Evolutionary conservation across 768 basidiomycete species (phyloP), one percentile per base, ranked within the genome.

Genomic region (Dentipellis sp.): DNA sequence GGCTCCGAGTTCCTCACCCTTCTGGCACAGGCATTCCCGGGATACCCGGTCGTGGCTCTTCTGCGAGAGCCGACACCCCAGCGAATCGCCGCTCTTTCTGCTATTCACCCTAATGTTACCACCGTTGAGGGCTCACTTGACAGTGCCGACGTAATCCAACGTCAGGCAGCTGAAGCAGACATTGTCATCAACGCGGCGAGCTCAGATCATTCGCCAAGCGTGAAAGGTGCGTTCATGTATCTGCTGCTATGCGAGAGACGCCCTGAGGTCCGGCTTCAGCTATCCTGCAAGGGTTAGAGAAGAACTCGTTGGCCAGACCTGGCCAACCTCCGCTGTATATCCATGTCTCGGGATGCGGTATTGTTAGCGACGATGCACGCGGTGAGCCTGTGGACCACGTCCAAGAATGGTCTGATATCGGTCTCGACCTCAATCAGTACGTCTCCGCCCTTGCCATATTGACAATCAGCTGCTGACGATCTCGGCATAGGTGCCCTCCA

Each of bases 261-360:
- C 3, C 19, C 42, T n/a, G 17, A 17, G 42, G 11, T 16, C n/a
- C 23, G 8, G 22, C 6, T 49, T 29, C 29, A 63, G 76, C 73
- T 1, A 75, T 68, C 22, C 68, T 77, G 2, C 64, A 62, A 1
- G 75, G 74, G 11, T 64, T 77, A 14, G 68, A 72, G 58, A 68
- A 61, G n/a, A 67, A 66, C 55, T 71, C 73, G 14, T 65, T 62
- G n/a, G 62, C 59, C 29, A 62, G 68, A 11, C 71, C 72, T 1
- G 72, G 66, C 11, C 68, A 69, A 23, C 71, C 74, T 1, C 77
- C 75, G 0, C 55, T 76, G 22, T 78, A 75, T 53, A 67, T 78
- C 49, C 75, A 78, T 40, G 63, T 75, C 17, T 76, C 75, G 1
- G 75, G 76, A 2, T 63, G 66, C 10, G 75, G 71, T 17, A 70